Conservation (phyloP, 1,139 yeast species). For the Debaryomycetaceae sp. region DNA sequence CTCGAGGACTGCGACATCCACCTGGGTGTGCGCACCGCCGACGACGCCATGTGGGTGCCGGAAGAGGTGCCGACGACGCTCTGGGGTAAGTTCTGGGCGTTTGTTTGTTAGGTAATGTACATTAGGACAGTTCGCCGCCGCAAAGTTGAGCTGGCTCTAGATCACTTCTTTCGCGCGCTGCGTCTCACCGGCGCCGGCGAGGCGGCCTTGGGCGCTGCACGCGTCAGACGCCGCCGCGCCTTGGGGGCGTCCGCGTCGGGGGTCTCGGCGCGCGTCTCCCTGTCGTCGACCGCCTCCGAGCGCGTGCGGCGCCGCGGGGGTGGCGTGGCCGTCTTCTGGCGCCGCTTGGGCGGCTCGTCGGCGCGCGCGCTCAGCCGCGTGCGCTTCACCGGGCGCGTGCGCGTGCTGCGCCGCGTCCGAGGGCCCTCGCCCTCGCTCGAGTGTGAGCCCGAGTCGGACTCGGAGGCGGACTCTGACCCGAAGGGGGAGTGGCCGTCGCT, state of each 20-base stretch:
- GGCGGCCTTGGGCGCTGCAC: conserved; percentile 14
- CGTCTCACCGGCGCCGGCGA: conserved; percentile 12
- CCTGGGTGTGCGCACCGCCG: conserved; percentile 55
- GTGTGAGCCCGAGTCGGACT: too few species aligned
- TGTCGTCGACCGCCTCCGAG: conserved; percentile 18
- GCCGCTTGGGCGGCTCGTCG: too few species aligned
- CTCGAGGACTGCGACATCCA: conserved; percentile 59
- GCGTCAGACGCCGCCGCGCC: conserved; percentile 15
- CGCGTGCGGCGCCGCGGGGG: conserved; percentile 21
- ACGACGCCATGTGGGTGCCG: conserved; percentile 47
- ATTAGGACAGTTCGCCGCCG: neutral
- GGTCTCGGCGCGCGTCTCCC: conserved; percentile 10
- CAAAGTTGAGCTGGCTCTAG: neutral
- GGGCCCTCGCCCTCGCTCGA: too few species aligned
- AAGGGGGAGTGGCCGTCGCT: too few species aligned
- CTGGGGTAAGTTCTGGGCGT: conserved; percentile 53
- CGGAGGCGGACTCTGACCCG: too few species aligned
- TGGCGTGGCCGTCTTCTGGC: conserved; percentile 7
- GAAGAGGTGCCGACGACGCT: conserved; percentile 42
- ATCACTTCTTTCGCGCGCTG: conserved; percentile 12
- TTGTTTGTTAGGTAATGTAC: conserved; percentile 14
- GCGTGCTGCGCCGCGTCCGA: conserved; percentile 8
- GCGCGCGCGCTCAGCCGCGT: conserved; percentile 25
- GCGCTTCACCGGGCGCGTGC: conserved; percentile 20
- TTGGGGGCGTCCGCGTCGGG: conserved; percentile 6